Evolutionary conservation across 1,284 basidiomycete species (phyloP).

Genomic region (Cryptococcus amylolentus): DNA sequence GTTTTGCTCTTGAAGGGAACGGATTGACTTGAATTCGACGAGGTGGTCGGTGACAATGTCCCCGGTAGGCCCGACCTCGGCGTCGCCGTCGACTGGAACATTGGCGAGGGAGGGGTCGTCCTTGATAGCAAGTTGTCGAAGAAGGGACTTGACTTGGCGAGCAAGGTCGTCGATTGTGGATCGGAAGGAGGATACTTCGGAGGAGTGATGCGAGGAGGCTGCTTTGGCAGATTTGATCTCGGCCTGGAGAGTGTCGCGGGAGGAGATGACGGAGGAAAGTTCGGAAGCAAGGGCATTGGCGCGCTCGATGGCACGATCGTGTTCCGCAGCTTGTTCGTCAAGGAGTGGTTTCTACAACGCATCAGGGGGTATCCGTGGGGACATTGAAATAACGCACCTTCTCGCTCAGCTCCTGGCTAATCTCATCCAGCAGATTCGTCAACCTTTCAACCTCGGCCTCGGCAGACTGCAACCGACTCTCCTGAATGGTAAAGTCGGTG

Average conservation of each 20-base stretch:
- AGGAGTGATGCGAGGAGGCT: slow-evolving; percentile 59
- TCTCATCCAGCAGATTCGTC: slow-evolving; percentile 60
- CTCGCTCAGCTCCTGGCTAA: slow-evolving; percentile 72
- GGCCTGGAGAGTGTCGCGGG: slow-evolving; percentile 54
- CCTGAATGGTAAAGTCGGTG: slow-evolving; percentile 77
- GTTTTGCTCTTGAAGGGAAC: slow-evolving; percentile 82
- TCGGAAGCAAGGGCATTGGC: slow-evolving; percentile 74
- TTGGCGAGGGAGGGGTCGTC: slow-evolving; percentile 76
- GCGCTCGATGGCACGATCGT: slow-evolving; percentile 72
- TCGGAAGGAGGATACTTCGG: slow-evolving; percentile 70
- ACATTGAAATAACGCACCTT: slow-evolving; percentile 57
- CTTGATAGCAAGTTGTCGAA: slow-evolving; percentile 72
- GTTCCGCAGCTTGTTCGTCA: slow-evolving; percentile 78
- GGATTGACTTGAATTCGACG: slow-evolving; percentile 79
- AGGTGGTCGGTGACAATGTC: slow-evolving; percentile 87
- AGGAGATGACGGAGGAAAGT: slow-evolving; percentile 64
- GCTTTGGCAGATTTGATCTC: slow-evolving; percentile 55
- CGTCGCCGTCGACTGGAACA: slow-evolving; percentile 61
- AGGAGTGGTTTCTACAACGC: slow-evolving; percentile 73
- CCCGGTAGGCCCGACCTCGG: slow-evolving; percentile 52
- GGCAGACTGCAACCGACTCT: slow-evolving; percentile 75
- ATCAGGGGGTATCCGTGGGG: neutral
- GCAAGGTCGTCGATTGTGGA: slow-evolving; percentile 80
- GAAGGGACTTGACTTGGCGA: slow-evolving; percentile 74
- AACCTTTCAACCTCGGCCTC: slow-evolving; percentile 75